Evolutionary conservation across 805 yeast genomes (phyloP).

Genomic region (Jamesozyma rosinii): DNA sequence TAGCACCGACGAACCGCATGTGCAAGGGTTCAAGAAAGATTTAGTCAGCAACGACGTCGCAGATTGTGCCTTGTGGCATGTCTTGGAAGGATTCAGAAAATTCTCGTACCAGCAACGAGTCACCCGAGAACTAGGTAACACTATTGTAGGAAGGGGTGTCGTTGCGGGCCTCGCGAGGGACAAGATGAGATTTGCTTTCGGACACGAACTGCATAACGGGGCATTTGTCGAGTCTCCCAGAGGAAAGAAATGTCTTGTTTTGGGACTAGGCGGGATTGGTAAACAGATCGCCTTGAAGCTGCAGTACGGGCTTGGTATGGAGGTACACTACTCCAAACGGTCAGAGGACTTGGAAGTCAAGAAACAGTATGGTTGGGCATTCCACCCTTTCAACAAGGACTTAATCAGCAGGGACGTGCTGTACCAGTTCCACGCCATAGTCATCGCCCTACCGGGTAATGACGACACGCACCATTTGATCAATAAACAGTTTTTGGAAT

Average conservation of each 20-base stretch:
- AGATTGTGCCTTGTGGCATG: slow-evolving; percentile 50
- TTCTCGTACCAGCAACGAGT: slow-evolving; percentile 32
- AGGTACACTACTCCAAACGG: slow-evolving; percentile 47
- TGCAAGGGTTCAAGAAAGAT: slow-evolving; percentile 12
- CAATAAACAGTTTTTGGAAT: slow-evolving; percentile 33
- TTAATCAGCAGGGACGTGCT: slow-evolving; percentile 27
- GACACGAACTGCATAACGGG: slow-evolving; percentile 31
- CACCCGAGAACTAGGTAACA: slow-evolving; percentile 29
- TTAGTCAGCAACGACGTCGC: slow-evolving; percentile 58
- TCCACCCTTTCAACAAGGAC: slow-evolving; percentile 29
- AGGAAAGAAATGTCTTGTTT: slow-evolving; percentile 43
- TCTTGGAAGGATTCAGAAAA: slow-evolving; percentile 46
- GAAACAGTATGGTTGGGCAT: slow-evolving; percentile 28
- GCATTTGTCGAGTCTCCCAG: slow-evolving; percentile 37
- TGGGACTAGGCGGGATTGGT: slow-evolving; percentile 59
- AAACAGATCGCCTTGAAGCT: slow-evolving; percentile 43
- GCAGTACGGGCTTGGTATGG: slow-evolving; percentile 44
- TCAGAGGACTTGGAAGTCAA: slow-evolving; percentile 19
- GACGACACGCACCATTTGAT: slow-evolving; percentile 43
- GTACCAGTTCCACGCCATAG: slow-evolving; percentile 40
- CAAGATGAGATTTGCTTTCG: slow-evolving; percentile 29
- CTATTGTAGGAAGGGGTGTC: slow-evolving; percentile 34
- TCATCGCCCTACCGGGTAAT: slow-evolving; percentile 50
- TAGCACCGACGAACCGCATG: slow-evolving; percentile 5
- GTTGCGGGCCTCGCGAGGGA: slow-evolving; percentile 9